A percentile compares a stretch with the other conserved stretches of the same genome.
These are phyloP conservation scores for Perkinsus chesapeaki DNA, from an alignment of 169 alveolate genomes.

Conservation along the genomic window DNA sequence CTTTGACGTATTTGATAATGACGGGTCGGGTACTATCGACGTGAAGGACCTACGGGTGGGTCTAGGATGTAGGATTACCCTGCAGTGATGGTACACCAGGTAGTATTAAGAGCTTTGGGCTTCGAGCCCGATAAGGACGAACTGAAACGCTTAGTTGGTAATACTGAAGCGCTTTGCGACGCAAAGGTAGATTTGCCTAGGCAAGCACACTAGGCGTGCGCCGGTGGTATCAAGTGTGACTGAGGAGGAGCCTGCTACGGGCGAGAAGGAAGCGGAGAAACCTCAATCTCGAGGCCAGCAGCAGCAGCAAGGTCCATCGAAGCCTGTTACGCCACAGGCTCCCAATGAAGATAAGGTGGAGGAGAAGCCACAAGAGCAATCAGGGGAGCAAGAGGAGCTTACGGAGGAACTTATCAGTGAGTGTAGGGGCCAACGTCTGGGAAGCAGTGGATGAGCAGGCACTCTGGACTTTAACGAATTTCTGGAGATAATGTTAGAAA, in stretches of 20 bases:
- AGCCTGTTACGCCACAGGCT: not conserved
- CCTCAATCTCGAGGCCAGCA: not conserved
- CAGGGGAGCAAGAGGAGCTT: not conserved
- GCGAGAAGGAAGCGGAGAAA: not conserved
- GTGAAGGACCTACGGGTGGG: slow-evolving; percentile 89
- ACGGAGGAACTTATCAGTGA: not conserved
- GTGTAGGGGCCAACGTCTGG: not conserved
- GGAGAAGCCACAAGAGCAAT: not conserved
- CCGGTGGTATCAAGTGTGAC: not conserved
- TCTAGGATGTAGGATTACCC: slow-evolving; percentile 67
- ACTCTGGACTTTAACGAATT: slow-evolving; percentile 74
- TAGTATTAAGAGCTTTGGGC: slow-evolving; percentile 66
- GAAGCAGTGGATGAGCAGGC: not conserved
- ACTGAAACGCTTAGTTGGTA: slow-evolving; percentile 47
- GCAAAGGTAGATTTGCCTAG: not conserved
- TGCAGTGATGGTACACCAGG: slow-evolving; percentile 26
- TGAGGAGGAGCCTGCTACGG: not conserved
- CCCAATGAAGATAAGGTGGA: not conserved
- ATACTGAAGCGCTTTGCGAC: not conserved
- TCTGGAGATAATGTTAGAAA: slow-evolving; percentile 40
- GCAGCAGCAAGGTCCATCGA: not conserved
- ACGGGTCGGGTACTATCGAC: slow-evolving; percentile 81
- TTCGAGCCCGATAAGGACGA: slow-evolving; percentile 74
- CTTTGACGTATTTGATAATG: slow-evolving; percentile 88
- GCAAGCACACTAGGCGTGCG: not conserved